Percentiles rank a stretch among this genome's conserved stretches.
These are phyloP conservation scores for Nicotiana obtusifolia DNA, from an alignment of 257 asterid species.

Conservation along the genomic window DNA sequence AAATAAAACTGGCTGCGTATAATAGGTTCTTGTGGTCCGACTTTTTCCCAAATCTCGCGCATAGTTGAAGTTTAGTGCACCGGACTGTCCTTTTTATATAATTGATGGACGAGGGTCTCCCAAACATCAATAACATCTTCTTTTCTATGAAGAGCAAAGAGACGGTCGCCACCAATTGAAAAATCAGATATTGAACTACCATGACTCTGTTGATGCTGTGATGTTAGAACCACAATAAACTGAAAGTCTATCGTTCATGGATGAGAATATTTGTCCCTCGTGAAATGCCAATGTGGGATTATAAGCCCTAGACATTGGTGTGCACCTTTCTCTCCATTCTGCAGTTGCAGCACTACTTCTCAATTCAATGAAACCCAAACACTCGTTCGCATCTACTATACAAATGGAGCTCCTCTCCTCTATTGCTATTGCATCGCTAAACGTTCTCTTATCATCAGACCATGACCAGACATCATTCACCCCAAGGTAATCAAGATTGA, in stretches of 20 bases:
- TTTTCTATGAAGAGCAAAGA: slow-evolving; percentile 71
- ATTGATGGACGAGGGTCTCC: slow-evolving; percentile 62
- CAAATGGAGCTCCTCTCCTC: slow-evolving; percentile 56
- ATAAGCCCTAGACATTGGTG: slow-evolving; percentile 66
- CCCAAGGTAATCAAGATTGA: slow-evolving; percentile 67
- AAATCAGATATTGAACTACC: slow-evolving; percentile 84
- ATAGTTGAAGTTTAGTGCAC: too few relatives aligned
- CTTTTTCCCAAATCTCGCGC: too few relatives aligned
- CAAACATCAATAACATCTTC: slow-evolving; percentile 75
- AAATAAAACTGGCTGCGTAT: not conserved
- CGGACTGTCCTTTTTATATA: slow-evolving; percentile 20
- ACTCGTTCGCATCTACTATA: slow-evolving; percentile 66
- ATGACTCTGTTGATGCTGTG: slow-evolving; percentile 49
- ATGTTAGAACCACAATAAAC: slow-evolving; percentile 69
- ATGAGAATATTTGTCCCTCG: slow-evolving; percentile 66
- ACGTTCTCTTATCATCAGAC: slow-evolving; percentile 71
- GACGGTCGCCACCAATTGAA: slow-evolving; percentile 71
- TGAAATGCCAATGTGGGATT: slow-evolving; percentile 70
- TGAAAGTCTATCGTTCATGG: slow-evolving; percentile 64
- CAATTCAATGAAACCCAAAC: slow-evolving; percentile 74
- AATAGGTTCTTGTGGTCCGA: too few relatives aligned
- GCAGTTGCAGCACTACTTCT: slow-evolving; percentile 38
- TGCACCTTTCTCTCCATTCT: slow-evolving; percentile 76
- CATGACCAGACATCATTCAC: slow-evolving; percentile 79
- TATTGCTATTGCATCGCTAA: slow-evolving; percentile 72